Evolutionary conservation across 2,329 filamentous ascomycete genomes (phyloP), one percentile per base, ranked within the genome.

Genomic region (Fusarium xylarioides): DNA sequence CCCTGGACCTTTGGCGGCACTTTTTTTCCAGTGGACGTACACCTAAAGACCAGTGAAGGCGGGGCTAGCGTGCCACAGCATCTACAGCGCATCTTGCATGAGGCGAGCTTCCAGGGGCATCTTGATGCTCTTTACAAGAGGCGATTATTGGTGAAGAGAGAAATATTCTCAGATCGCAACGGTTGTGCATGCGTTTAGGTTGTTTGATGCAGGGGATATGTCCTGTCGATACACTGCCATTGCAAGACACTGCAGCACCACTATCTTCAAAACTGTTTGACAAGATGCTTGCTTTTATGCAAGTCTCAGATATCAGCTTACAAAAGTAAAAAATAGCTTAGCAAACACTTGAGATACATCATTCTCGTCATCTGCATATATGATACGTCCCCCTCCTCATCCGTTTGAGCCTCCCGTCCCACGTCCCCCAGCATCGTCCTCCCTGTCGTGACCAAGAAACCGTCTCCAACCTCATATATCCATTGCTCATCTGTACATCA

Each of bases 371-470:
- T 18, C 7, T 63, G 32, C 37, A 34, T 52, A 42, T 32, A 37
- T 47, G 40, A 53, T 47, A 73, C 44, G 7, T 43, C 15, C 61
- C 58, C 38, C 60, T 63, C 34, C 35, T 63, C 65, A 34, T 71
- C 64, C 65, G 73, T 78, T 76, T 75, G 66, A 47, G 55, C 58
- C 59, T 62, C 60, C 47, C 56, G 71, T 78, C 74, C 42, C 67
- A 78, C 78, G 73, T 79, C 63, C 46, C 71, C 53, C 76, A 70
- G 44, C 76, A 67, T 75, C 65, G 23, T 44, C 30, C 46, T 43
- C 19, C 38, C 40, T 75, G 73, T 42, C 46, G 78, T 79, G 69
- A 62, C 70, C 63, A 61, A 73, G 56, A 64, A 63, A 58, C 15
- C 35, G 50, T 63, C 59, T 16, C 23, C 38, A 49, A 35, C 40